A percentile compares a stretch with the other conserved stretches of the same genome.
Conservation (phyloP, 345 rosid genomes). For the Excoecaria cochinchinensis region DNA sequence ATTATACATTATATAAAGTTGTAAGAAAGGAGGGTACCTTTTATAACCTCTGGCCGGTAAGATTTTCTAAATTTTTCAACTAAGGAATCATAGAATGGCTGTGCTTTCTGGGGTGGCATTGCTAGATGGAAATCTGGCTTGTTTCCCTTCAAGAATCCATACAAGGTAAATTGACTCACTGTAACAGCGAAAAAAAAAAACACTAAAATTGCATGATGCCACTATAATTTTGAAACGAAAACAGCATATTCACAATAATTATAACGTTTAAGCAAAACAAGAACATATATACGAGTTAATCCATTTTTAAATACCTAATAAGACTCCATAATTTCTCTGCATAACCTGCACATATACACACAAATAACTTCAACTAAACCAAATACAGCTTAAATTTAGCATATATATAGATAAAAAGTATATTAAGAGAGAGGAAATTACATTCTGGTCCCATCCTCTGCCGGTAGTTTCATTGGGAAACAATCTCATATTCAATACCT, state of each 20-base stretch:
- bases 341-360: conserved; percentile 58
- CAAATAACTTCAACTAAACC: background rate
- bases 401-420: background rate
- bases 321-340: conserved; percentile 70
- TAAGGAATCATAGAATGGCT: conserved; percentile 65
- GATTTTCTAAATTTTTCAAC: conserved; percentile 61
- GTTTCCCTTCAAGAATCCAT: conserved; percentile 93
- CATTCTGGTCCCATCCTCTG: conserved; percentile 86
- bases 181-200: conserved; percentile 22
- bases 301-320: conserved; percentile 50
- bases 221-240: background rate
- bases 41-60: conserved; percentile 53
- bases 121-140: conserved; percentile 96
- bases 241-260: background rate
- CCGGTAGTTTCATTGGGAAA: conserved; percentile 75
- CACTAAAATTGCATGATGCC: conserved; percentile 10
- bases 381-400: background rate
- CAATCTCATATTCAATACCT: conserved; percentile 85
- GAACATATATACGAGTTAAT: background rate
- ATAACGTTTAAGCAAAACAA: background rate
- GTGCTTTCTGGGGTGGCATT: conserved; percentile 84
- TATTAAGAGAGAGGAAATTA: conserved; percentile 25
- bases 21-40: conserved; percentile 39
- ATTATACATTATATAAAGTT: background rate
- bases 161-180: conserved; percentile 93